These are phyloP conservation scores for Hypoxylon fuscum DNA, from an alignment of 495 filamentous ascomycete genomes.

Conservation along the genomic window DNA sequence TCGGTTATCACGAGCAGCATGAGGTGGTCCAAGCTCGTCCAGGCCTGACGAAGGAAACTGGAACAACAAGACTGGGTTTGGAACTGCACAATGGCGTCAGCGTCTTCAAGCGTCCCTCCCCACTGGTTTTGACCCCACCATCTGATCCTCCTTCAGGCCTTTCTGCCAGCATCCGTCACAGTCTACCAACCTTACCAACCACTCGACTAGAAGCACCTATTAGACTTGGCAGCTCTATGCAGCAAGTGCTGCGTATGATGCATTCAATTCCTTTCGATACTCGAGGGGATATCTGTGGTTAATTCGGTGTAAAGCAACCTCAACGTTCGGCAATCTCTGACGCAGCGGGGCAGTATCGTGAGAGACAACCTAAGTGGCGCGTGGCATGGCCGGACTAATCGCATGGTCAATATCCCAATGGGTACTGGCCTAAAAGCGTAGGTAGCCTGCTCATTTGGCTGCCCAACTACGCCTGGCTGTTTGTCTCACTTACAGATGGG, in stretches of 20 bases:
- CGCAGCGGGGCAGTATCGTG: constrained; percentile 27
- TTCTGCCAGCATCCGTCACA: constrained; percentile 32
- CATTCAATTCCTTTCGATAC: constrained; percentile 29
- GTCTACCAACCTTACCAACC: constrained; percentile 27
- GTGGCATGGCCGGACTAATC: constrained; percentile 31
- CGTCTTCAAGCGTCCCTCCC: too few species aligned
- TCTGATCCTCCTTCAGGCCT: constrained; percentile 23
- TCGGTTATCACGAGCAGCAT: constrained; percentile 2
- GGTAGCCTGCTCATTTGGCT: constrained; percentile 26
- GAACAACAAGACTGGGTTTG: constrained; percentile 13
- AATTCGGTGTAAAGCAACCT: constrained; percentile 23
- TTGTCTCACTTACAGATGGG: constrained; percentile 25
- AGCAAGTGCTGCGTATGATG: constrained; percentile 29
- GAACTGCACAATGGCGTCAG: constrained; percentile 40
- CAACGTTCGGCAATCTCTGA: constrained; percentile 30
- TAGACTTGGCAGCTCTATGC: constrained; percentile 32
- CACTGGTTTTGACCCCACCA: constrained; percentile 41
- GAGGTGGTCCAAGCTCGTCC: constrained; percentile 21
- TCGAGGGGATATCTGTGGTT: constrained; percentile 6
- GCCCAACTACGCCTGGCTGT: constrained; percentile 32
- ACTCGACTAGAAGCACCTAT: constrained; percentile 10
- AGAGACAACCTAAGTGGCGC: constrained; percentile 28
- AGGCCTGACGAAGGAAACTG: constrained; percentile 26
- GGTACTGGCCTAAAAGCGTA: constrained; percentile 9
- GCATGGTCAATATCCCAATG: constrained; percentile 24